These are phyloP conservation scores for Diaporthe nobilis DNA, from an alignment of 2,329 filamentous ascomycete genomes.

Conservation along the genomic window DNA sequence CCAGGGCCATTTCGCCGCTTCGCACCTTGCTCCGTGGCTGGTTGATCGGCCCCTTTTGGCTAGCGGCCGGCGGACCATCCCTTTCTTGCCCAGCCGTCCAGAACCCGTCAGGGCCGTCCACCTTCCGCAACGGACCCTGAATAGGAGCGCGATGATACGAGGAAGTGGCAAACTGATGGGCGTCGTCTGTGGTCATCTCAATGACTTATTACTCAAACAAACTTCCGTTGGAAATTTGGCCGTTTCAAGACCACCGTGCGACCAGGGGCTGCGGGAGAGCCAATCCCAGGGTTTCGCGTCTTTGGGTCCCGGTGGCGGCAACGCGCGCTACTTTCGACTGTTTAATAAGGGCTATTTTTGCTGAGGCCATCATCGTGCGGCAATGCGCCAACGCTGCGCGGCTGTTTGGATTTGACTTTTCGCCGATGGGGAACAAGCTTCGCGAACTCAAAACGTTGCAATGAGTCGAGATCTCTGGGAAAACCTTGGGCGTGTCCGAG, in stretches of 20 bases:
- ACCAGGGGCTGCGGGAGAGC: slow-evolving; percentile 5
- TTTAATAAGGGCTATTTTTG: background rate
- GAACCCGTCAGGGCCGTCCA: background rate
- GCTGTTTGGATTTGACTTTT: slow-evolving; percentile 18
- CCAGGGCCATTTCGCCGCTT: slow-evolving; percentile 16
- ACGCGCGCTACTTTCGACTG: slow-evolving; percentile 4
- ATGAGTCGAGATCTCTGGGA: slow-evolving; percentile 30
- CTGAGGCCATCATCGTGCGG: slow-evolving; percentile 4
- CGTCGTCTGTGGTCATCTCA: slow-evolving; percentile 8
- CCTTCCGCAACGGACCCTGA: slow-evolving; percentile 31
- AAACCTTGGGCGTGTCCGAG: background rate
- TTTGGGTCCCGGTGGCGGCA: background rate
- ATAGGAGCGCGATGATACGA: slow-evolving; percentile 12
- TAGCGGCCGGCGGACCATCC: slow-evolving; percentile 29
- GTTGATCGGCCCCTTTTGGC: background rate
- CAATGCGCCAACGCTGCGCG: slow-evolving; percentile 15
- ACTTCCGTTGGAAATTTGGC: slow-evolving; percentile 29
- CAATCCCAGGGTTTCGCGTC: background rate
- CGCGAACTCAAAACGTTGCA: slow-evolving; percentile 27
- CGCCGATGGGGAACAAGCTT: slow-evolving; percentile 10
- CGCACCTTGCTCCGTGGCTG: slow-evolving; percentile 3
- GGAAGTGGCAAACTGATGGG: slow-evolving; percentile 21
- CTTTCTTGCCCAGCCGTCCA: slow-evolving; percentile 21
- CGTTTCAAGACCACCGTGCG: slow-evolving; percentile 20
- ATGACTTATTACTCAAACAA: slow-evolving; percentile 29